Evolutionary conservation across 257 asterid genomes (phyloP).

Genomic region (Lycium barbarum): DNA sequence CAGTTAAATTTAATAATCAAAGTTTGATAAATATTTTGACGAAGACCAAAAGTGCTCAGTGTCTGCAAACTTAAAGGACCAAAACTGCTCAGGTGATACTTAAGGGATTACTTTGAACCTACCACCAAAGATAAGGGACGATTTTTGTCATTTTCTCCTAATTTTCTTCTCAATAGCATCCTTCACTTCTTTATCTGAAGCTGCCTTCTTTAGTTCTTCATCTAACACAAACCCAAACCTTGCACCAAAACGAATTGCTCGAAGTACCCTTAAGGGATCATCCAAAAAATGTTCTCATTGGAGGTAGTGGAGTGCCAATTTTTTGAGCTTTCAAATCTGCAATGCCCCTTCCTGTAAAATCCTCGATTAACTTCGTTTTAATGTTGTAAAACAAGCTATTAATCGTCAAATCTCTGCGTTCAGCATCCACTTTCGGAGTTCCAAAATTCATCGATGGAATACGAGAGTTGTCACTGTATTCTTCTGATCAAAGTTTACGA

Average conservation of each 20-base stretch:
- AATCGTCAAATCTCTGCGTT: conserved; percentile 88
- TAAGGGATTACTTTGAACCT: no score
- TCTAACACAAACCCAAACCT: conserved; percentile 75
- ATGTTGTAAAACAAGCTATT: conserved; percentile 96
- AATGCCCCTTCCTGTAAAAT: conserved; percentile 80
- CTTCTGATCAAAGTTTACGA: conserved; percentile 90
- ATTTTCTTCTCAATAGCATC: no score
- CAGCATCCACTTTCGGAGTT: conserved; percentile 80
- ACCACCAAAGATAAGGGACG: no score
- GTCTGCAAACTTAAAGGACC: no score
- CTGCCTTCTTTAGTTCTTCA: conserved; percentile 62
- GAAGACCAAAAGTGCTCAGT: no score
- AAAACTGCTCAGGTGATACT: no score
- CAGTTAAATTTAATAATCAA: no score
- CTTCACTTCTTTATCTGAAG: no score
- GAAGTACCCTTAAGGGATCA: conserved; percentile 77
- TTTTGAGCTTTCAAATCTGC: conserved; percentile 72
- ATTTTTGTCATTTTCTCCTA: no score
- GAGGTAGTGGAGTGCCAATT: conserved; percentile 85
- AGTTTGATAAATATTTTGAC: no score
- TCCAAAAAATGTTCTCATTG: conserved; percentile 39
- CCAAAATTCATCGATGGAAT: conserved; percentile 94
- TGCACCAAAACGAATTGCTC: conserved; percentile 96
- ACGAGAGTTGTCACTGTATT: conserved; percentile 76
- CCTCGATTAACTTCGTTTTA: conserved; percentile 75